Conservation (phyloP, 2,329 filamentous ascomycete genomes). For the Pseudogymnoascus sp. region DNA sequence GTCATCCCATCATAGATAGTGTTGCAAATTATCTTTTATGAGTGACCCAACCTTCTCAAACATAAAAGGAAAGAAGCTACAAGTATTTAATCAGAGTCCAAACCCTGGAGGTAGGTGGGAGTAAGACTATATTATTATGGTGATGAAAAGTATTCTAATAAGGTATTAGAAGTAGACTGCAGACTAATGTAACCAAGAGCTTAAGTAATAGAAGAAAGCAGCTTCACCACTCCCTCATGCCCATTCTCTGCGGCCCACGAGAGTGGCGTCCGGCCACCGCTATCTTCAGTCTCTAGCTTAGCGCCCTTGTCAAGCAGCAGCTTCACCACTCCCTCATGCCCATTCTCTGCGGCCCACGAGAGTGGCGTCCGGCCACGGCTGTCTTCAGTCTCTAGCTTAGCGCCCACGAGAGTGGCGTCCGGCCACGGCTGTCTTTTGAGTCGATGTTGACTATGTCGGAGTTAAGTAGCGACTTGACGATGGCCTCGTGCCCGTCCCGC, state of each 20-base stretch:
- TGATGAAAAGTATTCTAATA: too few relatives aligned
- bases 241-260: not conserved
- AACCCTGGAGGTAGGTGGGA: too few relatives aligned
- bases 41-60: too few relatives aligned
- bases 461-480: slow-evolving; percentile 2
- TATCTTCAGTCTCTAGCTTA: not conserved
- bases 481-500: not conserved
- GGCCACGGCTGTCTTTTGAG: not conserved
- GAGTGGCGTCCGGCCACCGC: not conserved
- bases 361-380: not conserved
- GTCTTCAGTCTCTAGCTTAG: not conserved
- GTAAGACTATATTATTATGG: too few relatives aligned
- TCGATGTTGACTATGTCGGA: slow-evolving; percentile 1
- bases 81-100: too few relatives aligned
- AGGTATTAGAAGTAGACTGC: too few relatives aligned
- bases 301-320: not conserved
- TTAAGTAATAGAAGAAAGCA: too few relatives aligned
- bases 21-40: too few relatives aligned
- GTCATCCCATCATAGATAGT: too few relatives aligned
- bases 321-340: not conserved
- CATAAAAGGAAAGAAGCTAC: too few relatives aligned
- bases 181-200: too few relatives aligned
- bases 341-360: not conserved
- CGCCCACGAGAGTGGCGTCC: not conserved
- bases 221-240: slow-evolving; percentile 24